Base-by-base conservation (phyloP, 2,329 filamentous ascomycete species). In the Trichoderma simmonsii region DNA sequence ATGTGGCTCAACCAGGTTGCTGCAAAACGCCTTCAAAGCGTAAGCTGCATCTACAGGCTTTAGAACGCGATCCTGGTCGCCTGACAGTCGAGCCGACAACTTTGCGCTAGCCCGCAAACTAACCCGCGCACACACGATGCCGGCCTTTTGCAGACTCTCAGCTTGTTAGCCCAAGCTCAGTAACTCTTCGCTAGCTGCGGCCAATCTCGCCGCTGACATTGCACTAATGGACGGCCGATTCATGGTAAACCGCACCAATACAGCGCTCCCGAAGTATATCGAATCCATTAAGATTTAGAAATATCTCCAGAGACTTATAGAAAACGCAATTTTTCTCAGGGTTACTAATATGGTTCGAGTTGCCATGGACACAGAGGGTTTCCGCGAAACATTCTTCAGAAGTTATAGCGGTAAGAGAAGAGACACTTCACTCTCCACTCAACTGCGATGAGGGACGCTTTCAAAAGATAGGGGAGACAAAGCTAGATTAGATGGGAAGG, bases 361-460 rank as follows among this genome's bases (percentile, higher is more conserved):
- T n/a, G 8, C 18, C 18, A 48, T 21, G 8, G 18, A 0, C 39
- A 11, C 39, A n/a, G 18, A 48, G 39, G 18, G 18, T n/a, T 21
- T 2, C 18, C 7, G 6, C 6, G 2, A 39, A 39, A n/a, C 1
- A n/a, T n/a, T 2, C 2, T 3, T 0, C 39, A 48, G 8, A n/a
- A 48, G 0, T 18, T 4, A 18, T 18, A 7, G 36, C 15, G 15
- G 39, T 43, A 43, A 1, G 39, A 43, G 39, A 43, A 2, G 39
- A 18, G 3, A 21, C 18, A 3, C 8, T 4, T n/a, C 6, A n/a
- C 15, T n/a, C 39, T 18, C 7, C 7, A 3, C 39, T 4, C 39
- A 43, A 43, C 7, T 43, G 39, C 1, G 18, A 43, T n/a, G 15
- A 0, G n/a, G n/a, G 39, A 43, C 3, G 39, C 39, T n/a, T 43